Base-by-base conservation (phyloP, 2,329 filamentous ascomycete genomes). In the Alternaria sp. region DNA sequence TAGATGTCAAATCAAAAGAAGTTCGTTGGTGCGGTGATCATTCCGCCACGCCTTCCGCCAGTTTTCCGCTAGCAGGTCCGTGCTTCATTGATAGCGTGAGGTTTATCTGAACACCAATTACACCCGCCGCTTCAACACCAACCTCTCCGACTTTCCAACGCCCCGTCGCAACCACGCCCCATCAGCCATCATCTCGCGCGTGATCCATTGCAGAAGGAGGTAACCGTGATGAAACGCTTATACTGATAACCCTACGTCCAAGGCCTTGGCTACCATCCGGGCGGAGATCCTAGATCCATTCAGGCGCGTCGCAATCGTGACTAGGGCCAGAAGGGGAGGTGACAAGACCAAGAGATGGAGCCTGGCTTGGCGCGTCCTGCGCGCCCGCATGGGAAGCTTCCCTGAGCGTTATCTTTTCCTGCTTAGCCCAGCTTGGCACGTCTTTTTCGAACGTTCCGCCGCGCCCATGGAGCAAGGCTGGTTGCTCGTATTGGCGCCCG, bases 381-480 rank as follows among this genome's bases (percentile, higher is more conserved):
- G 25, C 19, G 45, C 32, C 44, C 65, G 19, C 46, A 49, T 49
- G 57, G 36, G 65, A 71, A 72, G 61, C 61, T 68, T 67, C 49
- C 32, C 60, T 57, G 50, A 55, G n/a, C 21, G 63, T 67, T 68
- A 68, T 72, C 68, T 69, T 61, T 66, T 54, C 49, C 62, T 59
- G 19, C 62, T 68, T 73, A 67, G 62, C 68, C 59, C 47, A 17
- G 11, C 69, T 72, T 72, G 68, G 69, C 67, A 59, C 57, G 30
- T 68, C 69, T 68, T 67, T 66, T 71, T 61, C 59, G 63, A 68
- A 71, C 58, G 50, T 57, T 66, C 61, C 50, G 66, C 66, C 59
- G 58, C 58, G 51, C 36, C 45, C 54, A 59, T 64, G 32, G 44
- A 50, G 32, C 61, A 40, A 57, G 52, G 46, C 25, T 54, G 54